Evolutionary conservation across 129 eudicot genomes (phyloP).

Genomic region (Rutidosis leptorrhynchoides): DNA sequence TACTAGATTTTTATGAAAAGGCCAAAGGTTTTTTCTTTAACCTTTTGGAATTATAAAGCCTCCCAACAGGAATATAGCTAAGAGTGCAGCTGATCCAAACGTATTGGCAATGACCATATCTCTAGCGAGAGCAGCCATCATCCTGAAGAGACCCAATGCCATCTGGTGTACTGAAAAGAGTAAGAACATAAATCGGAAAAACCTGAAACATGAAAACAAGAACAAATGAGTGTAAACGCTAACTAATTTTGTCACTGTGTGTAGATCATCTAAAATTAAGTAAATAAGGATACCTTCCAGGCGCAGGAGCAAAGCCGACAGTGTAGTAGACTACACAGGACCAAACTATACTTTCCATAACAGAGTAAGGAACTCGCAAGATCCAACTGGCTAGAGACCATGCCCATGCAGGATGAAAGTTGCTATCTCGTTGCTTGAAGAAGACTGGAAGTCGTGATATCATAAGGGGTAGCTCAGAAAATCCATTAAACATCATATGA

Average conservation of each 20-base stretch:
- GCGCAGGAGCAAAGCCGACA: conserved; percentile 70
- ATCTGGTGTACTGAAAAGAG: conserved; percentile 81
- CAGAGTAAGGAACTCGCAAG: conserved; percentile 77
- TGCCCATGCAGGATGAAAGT: conserved; percentile 92
- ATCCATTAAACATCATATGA: conserved; percentile 89
- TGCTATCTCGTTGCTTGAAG: conserved; percentile 83
- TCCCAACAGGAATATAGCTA: conserved; percentile 59
- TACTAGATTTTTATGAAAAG: too few species aligned
- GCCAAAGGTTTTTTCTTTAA: too few species aligned
- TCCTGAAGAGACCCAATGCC: conserved; percentile 83
- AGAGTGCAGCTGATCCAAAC: conserved; percentile 65
- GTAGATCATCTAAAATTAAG: too few species aligned
- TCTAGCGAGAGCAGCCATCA: conserved; percentile 65
- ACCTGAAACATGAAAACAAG: too few species aligned
- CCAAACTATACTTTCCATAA: conserved; percentile 82
- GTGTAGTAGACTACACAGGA: conserved; percentile 60
- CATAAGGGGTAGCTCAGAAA: conserved; percentile 69
- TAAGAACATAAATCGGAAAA: conserved; percentile 58
- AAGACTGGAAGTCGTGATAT: conserved; percentile 84
- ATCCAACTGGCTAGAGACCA: conserved; percentile 73
- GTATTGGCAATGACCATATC: conserved; percentile 73
- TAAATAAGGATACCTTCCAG: conserved; percentile 65
- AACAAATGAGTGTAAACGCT: too few species aligned
- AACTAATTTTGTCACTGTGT: too few species aligned
- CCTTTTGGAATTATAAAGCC: conserved; percentile 84